These are phyloP conservation scores for Aegle marmelos DNA, from an alignment of 345 rosid genomes.

Conservation along the genomic window DNA sequence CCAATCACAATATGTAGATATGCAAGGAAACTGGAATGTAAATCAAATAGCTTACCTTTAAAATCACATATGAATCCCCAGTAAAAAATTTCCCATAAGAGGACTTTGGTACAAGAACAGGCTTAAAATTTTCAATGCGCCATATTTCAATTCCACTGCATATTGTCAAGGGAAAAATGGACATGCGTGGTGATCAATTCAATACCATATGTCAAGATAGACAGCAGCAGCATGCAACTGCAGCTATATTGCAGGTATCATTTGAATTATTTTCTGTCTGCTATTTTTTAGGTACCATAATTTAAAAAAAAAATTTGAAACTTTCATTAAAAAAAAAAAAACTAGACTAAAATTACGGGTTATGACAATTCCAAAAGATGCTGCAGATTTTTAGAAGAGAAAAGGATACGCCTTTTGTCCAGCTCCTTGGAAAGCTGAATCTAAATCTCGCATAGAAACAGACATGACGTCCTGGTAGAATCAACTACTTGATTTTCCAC, in stretches of 20 bases:
- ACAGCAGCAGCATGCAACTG: neutral
- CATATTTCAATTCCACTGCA: slow-evolving; percentile 89
- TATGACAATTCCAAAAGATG: slow-evolving; percentile 11
- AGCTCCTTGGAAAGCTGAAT: slow-evolving; percentile 95
- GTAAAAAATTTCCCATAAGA: slow-evolving; percentile 87
- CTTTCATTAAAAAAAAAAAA: neutral
- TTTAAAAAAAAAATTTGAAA: neutral
- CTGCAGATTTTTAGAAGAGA: slow-evolving; percentile 8
- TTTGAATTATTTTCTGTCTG: neutral
- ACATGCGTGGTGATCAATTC: slow-evolving; percentile 9
- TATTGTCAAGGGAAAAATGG: slow-evolving; percentile 46
- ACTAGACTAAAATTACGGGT: neutral
- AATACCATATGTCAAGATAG: slow-evolving; percentile 5
- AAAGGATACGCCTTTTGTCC: slow-evolving; percentile 99
- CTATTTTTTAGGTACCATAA: neutral
- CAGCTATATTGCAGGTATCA: neutral
- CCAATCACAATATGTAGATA: neutral
- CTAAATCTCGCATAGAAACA: slow-evolving; percentile 98
- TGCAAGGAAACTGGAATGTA: neutral
- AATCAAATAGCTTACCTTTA: slow-evolving; percentile 55
- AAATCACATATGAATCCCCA: slow-evolving; percentile 89
- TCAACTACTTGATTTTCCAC: slow-evolving; percentile 31
- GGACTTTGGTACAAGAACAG: slow-evolving; percentile 62
- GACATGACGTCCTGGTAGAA: slow-evolving; percentile 55
- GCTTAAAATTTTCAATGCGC: slow-evolving; percentile 90